phyloP scores from a whole-genome alignment of 2,329 filamentous ascomycete genomes.

The Fusarium anguioides region DNA sequence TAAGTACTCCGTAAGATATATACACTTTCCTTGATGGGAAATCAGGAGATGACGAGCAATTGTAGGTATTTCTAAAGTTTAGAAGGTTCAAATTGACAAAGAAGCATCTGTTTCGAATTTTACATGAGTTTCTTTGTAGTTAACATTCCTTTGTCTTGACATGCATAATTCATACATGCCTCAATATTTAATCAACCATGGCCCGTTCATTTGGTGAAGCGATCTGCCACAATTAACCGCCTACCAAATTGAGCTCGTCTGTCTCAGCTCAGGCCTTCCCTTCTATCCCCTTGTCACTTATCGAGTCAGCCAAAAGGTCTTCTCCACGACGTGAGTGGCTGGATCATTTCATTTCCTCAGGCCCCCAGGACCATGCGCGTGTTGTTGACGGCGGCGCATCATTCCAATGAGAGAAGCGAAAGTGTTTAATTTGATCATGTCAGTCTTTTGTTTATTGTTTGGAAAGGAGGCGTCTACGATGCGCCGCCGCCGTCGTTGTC shows the following conservation, averaged over 20 bases:
- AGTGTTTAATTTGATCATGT: constrained; percentile 30
- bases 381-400: constrained; percentile 5
- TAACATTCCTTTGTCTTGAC: constrained; percentile 9
- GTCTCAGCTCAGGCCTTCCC: neutral
- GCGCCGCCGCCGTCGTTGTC: constrained; percentile 3
- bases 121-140: neutral
- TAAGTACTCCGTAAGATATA: no score
- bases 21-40: constrained; percentile 12
- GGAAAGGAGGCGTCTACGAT: constrained; percentile 26
- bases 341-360: constrained; percentile 31
- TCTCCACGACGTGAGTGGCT: constrained; percentile 25
- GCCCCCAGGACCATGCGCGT: constrained; percentile 20
- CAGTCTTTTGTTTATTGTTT: constrained; percentile 30
- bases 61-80: neutral
- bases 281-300: neutral
- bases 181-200: neutral
- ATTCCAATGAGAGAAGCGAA: constrained; percentile 27
- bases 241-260: neutral
- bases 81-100: neutral
- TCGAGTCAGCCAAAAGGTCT: constrained; percentile 22
- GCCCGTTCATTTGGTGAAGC: neutral
- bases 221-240: constrained; percentile 19
- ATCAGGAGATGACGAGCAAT: neutral
- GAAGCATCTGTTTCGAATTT: neutral
- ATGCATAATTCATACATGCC: neutral